A percentile compares a stretch with the other conserved stretches of the same genome.
phyloP scores from a whole-genome alignment of 768 basidiomycete species.

The Punctularia strigosozonata region DNA sequence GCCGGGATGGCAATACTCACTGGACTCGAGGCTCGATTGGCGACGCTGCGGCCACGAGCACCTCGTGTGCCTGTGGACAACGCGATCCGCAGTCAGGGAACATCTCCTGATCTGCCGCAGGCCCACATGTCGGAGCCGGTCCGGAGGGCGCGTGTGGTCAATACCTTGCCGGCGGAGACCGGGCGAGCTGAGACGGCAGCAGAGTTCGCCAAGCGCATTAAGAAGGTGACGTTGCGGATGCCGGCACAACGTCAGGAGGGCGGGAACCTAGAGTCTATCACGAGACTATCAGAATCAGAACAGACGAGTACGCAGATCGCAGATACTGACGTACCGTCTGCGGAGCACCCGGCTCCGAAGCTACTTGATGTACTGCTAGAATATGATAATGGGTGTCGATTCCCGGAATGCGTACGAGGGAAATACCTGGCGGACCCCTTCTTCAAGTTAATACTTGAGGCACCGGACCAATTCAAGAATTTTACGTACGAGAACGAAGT shows the following conservation, averaged over 20 bases:
- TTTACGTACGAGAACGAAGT: not conserved
- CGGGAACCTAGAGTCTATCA: not conserved
- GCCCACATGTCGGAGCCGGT: no score
- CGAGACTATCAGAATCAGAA: not conserved
- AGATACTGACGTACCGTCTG: no score
- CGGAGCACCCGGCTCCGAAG: no score
- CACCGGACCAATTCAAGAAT: constrained; percentile 1
- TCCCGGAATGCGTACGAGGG: not conserved
- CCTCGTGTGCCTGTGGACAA: not conserved
- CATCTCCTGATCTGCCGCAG: no score
- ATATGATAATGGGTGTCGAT: no score
- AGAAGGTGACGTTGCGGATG: constrained; percentile 1
- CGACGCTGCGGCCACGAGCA: not conserved
- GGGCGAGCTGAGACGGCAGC: constrained; percentile 5
- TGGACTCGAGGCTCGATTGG: constrained; percentile 5
- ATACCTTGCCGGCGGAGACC: constrained; percentile 4
- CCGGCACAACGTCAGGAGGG: not conserved
- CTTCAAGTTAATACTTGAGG: constrained; percentile 9
- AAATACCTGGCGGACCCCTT: constrained; percentile 18
- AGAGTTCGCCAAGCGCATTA: constrained; percentile 6
- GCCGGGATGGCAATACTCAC: not conserved
- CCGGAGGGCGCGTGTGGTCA: no score
- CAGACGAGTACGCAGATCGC: not conserved
- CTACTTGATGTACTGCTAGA: no score
- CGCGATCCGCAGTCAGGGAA: not conserved